Conservation (phyloP, 1,284 basidiomycete species). For the Ceratobasidium sp. region DNA sequence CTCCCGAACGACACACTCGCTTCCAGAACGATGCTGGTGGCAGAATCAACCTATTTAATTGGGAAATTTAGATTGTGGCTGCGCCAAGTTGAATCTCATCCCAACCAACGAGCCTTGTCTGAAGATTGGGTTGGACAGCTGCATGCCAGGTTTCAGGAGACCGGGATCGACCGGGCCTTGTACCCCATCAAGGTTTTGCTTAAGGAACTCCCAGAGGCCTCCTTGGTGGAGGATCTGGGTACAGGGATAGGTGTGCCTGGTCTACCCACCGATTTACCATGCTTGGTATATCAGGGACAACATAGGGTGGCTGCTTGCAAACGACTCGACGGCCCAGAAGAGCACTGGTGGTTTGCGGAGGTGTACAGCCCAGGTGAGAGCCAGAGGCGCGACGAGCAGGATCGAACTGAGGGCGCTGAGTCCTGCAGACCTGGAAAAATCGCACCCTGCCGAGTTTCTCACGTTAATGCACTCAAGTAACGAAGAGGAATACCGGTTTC, state of each 20-base stretch:
- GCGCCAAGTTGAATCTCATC: neutral
- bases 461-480: neutral
- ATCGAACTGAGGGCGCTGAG: too few relatives aligned
- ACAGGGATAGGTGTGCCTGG: neutral
- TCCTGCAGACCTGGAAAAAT: neutral
- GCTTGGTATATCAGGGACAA: neutral
- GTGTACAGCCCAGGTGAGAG: too few relatives aligned
- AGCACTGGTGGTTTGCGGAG: neutral
- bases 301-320: neutral
- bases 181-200: conserved; percentile 3
- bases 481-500: neutral
- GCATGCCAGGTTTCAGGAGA: neutral
- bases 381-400: too few relatives aligned
- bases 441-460: neutral
- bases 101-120: neutral
- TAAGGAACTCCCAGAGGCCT: neutral
- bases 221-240: too few relatives aligned
- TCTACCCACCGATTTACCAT: neutral
- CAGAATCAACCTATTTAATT: neutral
- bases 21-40: neutral
- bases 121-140: neutral
- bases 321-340: neutral
- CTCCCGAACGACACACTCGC: too few relatives aligned
- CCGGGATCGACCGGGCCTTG: neutral
- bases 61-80: neutral